Conservation (phyloP, 179 eudicot genomes). For the Carnegiea gigantea region DNA sequence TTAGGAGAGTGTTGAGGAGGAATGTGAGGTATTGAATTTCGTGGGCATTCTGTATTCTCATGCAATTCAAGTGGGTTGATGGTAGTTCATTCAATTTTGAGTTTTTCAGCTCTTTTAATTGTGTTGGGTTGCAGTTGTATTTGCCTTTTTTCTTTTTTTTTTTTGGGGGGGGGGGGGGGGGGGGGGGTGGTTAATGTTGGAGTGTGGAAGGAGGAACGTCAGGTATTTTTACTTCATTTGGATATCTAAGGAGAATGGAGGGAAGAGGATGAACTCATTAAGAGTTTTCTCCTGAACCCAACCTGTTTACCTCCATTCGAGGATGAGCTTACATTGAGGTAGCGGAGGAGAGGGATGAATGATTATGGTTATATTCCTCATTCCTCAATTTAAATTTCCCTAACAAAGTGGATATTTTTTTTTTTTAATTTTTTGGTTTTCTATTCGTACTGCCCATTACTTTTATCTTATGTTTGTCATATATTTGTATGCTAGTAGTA, state of each 20-base stretch:
- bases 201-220: too few relatives aligned
- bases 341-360: not conserved
- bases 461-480: too few relatives aligned
- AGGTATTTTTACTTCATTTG: too few relatives aligned
- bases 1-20: too few relatives aligned
- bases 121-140: not conserved
- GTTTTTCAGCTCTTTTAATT: not conserved
- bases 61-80: conserved; percentile 14
- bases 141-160: too few relatives aligned
- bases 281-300: not conserved
- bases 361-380: not conserved
- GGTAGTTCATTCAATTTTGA: not conserved
- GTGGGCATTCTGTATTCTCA: conserved; percentile 11
- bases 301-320: not conserved
- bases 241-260: not conserved
- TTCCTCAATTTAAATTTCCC: not conserved
- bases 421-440: not conserved
- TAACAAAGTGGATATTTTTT: not conserved
- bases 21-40: conserved; percentile 42
- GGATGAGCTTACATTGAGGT: not conserved
- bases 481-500: too few relatives aligned
- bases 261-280: not conserved
- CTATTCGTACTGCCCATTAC: too few relatives aligned
- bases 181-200: too few relatives aligned
- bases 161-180: too few relatives aligned